Evolutionary conservation across 1,284 basidiomycete genomes (phyloP).

Genomic region (Mycena citricolor): DNA sequence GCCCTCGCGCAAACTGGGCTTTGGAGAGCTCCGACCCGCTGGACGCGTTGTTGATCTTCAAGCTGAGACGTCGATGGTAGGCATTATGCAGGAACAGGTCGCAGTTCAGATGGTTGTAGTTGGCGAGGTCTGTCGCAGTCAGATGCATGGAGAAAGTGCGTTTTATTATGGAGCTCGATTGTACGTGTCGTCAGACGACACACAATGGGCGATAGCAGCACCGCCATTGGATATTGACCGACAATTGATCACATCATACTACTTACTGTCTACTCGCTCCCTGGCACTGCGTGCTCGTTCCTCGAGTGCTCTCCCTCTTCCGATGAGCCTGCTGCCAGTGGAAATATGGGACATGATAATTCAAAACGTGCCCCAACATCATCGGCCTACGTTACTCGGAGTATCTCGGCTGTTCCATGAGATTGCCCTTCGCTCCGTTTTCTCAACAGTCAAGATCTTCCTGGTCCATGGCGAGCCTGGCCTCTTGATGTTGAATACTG

Average conservation of each 20-base stretch:
- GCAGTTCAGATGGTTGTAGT: constrained; percentile 45
- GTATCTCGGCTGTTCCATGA: constrained; percentile 28
- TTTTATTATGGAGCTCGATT: background rate
- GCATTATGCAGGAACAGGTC: constrained; percentile 48
- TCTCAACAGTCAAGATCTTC: constrained; percentile 19
- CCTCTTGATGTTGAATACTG: constrained; percentile 23
- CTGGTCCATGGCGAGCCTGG: constrained; percentile 18
- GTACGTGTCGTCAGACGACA: too few relatives aligned
- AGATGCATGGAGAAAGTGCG: constrained; percentile 20
- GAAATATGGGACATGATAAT: constrained; percentile 27
- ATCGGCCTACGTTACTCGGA: constrained; percentile 19
- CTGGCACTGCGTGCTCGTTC: too few relatives aligned
- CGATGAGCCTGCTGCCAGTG: constrained; percentile 26
- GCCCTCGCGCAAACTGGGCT: constrained; percentile 44
- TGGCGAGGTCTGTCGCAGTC: constrained; percentile 47
- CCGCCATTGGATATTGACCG: too few relatives aligned
- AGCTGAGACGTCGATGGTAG: constrained; percentile 30
- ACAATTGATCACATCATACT: too few relatives aligned
- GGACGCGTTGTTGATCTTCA: constrained; percentile 8
- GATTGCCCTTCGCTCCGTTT: constrained; percentile 23
- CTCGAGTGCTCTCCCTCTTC: too few relatives aligned
- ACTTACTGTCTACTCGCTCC: too few relatives aligned
- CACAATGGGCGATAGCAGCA: too few relatives aligned
- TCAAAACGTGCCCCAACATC: constrained; percentile 18
- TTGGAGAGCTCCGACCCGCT: constrained; percentile 33